Evolutionary conservation across 2,329 filamentous ascomycete genomes (phyloP).

Genomic region (Nannizziopsis arthrosporioides): DNA sequence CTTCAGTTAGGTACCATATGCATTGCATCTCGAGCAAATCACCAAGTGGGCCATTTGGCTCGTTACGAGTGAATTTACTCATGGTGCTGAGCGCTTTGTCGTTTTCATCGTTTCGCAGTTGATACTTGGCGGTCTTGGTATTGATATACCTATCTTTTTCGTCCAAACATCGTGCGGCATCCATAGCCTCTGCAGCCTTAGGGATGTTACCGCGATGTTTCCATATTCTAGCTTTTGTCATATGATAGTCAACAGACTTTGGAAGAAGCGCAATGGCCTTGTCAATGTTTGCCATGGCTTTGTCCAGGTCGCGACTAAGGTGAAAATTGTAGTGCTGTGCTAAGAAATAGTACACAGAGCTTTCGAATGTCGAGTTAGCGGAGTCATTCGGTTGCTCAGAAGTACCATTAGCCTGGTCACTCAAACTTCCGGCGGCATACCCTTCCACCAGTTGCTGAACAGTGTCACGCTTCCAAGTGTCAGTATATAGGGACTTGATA

Average conservation of each 20-base stretch:
- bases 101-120: slow-evolving; percentile 82
- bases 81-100: slow-evolving; percentile 77
- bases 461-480: slow-evolving; percentile 62
- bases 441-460: slow-evolving; percentile 66
- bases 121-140: slow-evolving; percentile 94
- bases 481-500: slow-evolving; percentile 80
- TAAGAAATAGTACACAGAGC: slow-evolving; percentile 80
- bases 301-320: slow-evolving; percentile 68
- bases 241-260: slow-evolving; percentile 77
- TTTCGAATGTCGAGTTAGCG: slow-evolving; percentile 51
- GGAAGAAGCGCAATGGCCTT: slow-evolving; percentile 69
- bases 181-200: slow-evolving; percentile 79
- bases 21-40: slow-evolving; percentile 98
- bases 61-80: slow-evolving; percentile 85
- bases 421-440: slow-evolving; percentile 52
- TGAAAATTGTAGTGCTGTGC: slow-evolving; percentile 96
- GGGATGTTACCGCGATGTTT: slow-evolving; percentile 75
- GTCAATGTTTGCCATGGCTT: slow-evolving; percentile 72
- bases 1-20: slow-evolving; percentile 92
- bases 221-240: slow-evolving; percentile 89
- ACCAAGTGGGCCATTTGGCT: slow-evolving; percentile 72
- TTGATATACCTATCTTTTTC: slow-evolving; percentile 94
- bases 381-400: slow-evolving; percentile 39
- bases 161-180: slow-evolving; percentile 72
- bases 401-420: slow-evolving; percentile 39